Percentiles rank a stretch among this genome's conserved stretches.
phyloP scores from a whole-genome alignment of 1,139 yeast species.

The Kodamaea sp. region DNA sequence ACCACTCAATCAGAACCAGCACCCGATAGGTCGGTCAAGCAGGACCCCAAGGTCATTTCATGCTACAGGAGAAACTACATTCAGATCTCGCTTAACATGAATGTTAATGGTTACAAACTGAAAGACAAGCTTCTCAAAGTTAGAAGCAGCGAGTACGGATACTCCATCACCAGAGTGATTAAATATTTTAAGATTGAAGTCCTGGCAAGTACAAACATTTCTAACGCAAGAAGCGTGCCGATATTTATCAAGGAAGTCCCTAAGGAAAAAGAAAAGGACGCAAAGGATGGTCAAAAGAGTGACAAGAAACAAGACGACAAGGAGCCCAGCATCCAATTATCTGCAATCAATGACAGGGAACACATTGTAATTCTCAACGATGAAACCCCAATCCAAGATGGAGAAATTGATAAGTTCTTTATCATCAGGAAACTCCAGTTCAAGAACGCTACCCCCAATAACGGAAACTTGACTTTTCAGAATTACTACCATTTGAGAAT shows the following conservation, averaged over 20 bases:
- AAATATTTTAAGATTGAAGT: constrained; percentile 45
- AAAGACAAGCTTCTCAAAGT: constrained; percentile 32
- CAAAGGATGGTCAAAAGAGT: constrained; percentile 7
- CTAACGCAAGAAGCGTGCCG: constrained; percentile 32
- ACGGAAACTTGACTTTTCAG: constrained; percentile 57
- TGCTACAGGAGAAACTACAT: constrained; percentile 50
- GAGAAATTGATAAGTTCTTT: constrained; percentile 35
- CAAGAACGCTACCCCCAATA: constrained; percentile 64
- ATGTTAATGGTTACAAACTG: constrained; percentile 30
- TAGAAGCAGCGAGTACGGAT: constrained; percentile 39
- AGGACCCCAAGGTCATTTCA: constrained; percentile 42
- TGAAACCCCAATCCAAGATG: constrained; percentile 22
- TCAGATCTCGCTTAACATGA: constrained; percentile 39
- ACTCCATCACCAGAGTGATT: constrained; percentile 36
- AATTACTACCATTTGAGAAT: constrained; percentile 56
- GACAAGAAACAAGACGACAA: constrained; percentile 11
- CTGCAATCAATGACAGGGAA: constrained; percentile 24
- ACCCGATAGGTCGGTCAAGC: constrained; percentile 5
- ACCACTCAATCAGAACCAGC: background rate
- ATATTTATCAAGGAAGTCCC: constrained; percentile 30
- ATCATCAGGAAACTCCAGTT: constrained; percentile 53
- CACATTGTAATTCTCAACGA: constrained; percentile 36
- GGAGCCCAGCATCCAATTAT: constrained; percentile 22
- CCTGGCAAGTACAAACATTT: constrained; percentile 36
- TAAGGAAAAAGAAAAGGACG: constrained; percentile 26